A percentile compares a stretch with the other conserved stretches of the same genome.
Evolutionary conservation across 2,329 filamentous ascomycete species (phyloP).

Genomic region (Setomelanomma holmii): DNA sequence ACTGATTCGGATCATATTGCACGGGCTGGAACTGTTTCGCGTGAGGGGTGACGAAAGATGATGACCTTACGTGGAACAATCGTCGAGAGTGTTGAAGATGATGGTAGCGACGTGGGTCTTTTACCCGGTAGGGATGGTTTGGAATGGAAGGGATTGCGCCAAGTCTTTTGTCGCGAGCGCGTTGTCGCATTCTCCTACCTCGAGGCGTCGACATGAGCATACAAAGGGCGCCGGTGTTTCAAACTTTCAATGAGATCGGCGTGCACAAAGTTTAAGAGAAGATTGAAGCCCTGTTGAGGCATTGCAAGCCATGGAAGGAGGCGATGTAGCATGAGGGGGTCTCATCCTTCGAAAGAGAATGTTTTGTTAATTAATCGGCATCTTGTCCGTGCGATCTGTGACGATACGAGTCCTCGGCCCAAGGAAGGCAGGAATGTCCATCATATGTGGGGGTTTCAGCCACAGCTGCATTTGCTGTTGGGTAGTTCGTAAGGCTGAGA

Average conservation of each 20-base stretch:
- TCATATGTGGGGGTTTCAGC: too few species aligned
- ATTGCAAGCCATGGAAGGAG: too few species aligned
- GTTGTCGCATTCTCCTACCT: conserved; percentile 21
- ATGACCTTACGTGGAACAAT: conserved; percentile 37
- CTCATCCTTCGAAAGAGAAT: too few species aligned
- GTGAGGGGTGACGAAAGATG: conserved; percentile 30
- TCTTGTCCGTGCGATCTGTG: too few species aligned
- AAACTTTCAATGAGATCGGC: neutral
- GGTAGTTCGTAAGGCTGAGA: conserved; percentile 4
- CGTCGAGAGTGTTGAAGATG: conserved; percentile 30
- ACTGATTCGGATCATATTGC: conserved; percentile 33
- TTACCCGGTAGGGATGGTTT: conserved; percentile 20
- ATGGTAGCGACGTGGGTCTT: conserved; percentile 28
- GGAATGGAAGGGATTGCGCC: conserved; percentile 35
- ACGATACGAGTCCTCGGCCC: too few species aligned
- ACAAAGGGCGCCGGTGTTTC: conserved; percentile 19
- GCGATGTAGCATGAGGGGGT: too few species aligned
- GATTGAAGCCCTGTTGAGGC: too few species aligned
- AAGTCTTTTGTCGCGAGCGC: conserved; percentile 26
- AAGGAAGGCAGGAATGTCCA: neutral
- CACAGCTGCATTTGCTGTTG: conserved; percentile 6
- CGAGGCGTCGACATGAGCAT: conserved; percentile 12
- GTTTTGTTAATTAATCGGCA: too few species aligned
- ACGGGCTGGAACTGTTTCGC: conserved; percentile 32
- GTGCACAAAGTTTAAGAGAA: neutral